phyloP scores from a whole-genome alignment of 768 basidiomycete species.

The Tephrocybe sp. region DNA sequence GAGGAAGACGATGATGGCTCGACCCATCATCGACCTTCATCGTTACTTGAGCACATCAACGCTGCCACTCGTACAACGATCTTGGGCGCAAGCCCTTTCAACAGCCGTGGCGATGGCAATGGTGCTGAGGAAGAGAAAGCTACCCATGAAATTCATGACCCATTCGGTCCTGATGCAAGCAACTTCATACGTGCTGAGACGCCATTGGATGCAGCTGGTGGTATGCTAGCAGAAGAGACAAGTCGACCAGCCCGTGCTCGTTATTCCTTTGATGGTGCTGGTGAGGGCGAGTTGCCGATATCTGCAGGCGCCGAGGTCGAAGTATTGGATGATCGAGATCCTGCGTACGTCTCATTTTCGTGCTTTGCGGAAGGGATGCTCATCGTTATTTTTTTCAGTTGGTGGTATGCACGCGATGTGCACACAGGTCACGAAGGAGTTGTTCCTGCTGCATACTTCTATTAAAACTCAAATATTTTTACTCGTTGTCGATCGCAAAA shows the following conservation, averaged over 20 bases:
- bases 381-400: conserved; percentile 45
- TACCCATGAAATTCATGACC: conserved; percentile 42
- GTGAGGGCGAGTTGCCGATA: conserved; percentile 75
- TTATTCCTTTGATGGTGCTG: conserved; percentile 78
- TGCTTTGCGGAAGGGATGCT: not conserved
- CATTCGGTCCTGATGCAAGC: conserved; percentile 71
- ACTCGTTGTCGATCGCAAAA: conserved; percentile 28
- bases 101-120: conserved; percentile 27
- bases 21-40: conserved; percentile 77
- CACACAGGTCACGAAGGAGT: conserved; percentile 83
- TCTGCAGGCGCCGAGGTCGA: conserved; percentile 69
- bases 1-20: conserved; percentile 78
- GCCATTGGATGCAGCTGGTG: conserved; percentile 71
- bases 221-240: conserved; percentile 59
- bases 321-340: conserved; percentile 77
- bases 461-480: conserved; percentile 50
- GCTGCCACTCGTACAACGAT: conserved; percentile 86
- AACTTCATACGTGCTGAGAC: conserved; percentile 81
- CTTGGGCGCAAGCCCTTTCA: conserved; percentile 49
- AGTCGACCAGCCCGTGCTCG: conserved; percentile 77
- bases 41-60: conserved; percentile 87
- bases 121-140: conserved; percentile 41
- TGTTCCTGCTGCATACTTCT: conserved; percentile 89
- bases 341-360: conserved; percentile 55
- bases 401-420: conserved; percentile 91